A percentile compares a stretch with the other conserved stretches of the same genome.
phyloP scores from a whole-genome alignment of 1,139 yeast genomes.

The Kodamaea anthophila region DNA sequence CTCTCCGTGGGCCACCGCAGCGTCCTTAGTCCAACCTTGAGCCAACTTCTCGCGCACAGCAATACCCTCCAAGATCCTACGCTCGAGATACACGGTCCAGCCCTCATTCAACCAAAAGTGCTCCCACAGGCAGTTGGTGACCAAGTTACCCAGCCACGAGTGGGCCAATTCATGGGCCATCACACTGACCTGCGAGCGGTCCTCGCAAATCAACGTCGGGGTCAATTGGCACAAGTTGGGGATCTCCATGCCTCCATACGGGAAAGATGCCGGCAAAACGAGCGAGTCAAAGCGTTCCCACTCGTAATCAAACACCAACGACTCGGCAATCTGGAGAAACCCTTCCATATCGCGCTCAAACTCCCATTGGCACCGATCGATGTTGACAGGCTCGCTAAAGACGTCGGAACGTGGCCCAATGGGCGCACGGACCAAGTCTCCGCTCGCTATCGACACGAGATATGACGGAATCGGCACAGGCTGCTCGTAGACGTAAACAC shows the following conservation, averaged over 20 bases:
- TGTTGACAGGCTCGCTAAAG: constrained; percentile 67
- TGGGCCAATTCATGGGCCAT: constrained; percentile 91
- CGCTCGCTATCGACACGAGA: constrained; percentile 79
- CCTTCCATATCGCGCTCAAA: constrained; percentile 75
- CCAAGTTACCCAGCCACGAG: constrained; percentile 88
- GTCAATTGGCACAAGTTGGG: constrained; percentile 90
- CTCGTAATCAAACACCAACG: constrained; percentile 73
- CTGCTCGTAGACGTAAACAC: constrained; percentile 53
- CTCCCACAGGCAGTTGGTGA: constrained; percentile 87
- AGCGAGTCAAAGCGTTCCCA: constrained; percentile 83
- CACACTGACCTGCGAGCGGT: constrained; percentile 79
- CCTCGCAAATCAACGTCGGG: constrained; percentile 83
- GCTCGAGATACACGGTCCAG: constrained; percentile 89
- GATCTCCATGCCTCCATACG: constrained; percentile 95
- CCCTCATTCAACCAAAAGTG: constrained; percentile 96
- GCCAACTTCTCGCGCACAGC: constrained; percentile 13
- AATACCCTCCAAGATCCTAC: constrained; percentile 70
- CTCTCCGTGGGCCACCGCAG: constrained; percentile 52
- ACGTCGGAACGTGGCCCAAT: constrained; percentile 88
- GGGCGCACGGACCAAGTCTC: constrained; percentile 60
- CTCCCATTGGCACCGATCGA: constrained; percentile 69
- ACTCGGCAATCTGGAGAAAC: constrained; percentile 76
- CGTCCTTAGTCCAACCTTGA: constrained; percentile 8
- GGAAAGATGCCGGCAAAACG: constrained; percentile 77
- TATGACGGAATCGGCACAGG: constrained; percentile 83